phyloP scores from a whole-genome alignment of 768 basidiomycete genomes.

The Hortiboletus campestris region DNA sequence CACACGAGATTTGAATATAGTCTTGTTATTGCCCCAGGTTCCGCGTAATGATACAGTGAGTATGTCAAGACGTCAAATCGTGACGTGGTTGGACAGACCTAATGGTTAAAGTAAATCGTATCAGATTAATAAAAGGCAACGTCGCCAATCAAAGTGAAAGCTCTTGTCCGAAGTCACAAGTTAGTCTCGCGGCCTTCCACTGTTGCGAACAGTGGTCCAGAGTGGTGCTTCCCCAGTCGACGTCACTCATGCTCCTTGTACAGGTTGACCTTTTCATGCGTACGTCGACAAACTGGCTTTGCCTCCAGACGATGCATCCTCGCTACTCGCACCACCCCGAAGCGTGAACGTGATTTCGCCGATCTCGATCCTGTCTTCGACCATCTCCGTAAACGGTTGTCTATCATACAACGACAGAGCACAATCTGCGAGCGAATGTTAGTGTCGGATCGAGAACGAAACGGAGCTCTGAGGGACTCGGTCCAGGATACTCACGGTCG shows the following conservation, averaged over 20 bases:
- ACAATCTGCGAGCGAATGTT: slow-evolving; percentile 12
- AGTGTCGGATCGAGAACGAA: not conserved
- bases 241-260: not conserved
- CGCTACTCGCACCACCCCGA: not conserved
- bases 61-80: not conserved
- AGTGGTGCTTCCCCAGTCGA: not conserved
- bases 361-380: slow-evolving; percentile 18
- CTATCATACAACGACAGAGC: slow-evolving; percentile 23
- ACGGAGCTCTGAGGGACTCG: not conserved
- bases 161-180: not conserved
- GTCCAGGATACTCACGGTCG: slow-evolving; percentile 8
- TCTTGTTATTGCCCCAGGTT: not conserved
- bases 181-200: not conserved
- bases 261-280: not conserved
- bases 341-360: slow-evolving; percentile 25
- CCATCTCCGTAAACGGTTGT: slow-evolving; percentile 2
- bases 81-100: slow-evolving; percentile 1
- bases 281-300: not conserved
- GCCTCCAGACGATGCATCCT: not conserved
- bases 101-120: not conserved
- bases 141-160: not conserved
- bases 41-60: slow-evolving; percentile 4
- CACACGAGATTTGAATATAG: not conserved
- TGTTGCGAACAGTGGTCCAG: not conserved
- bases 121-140: not conserved